Base-by-base conservation (phyloP, 129 eudicot genomes). In the Tagetes erecta region DNA sequence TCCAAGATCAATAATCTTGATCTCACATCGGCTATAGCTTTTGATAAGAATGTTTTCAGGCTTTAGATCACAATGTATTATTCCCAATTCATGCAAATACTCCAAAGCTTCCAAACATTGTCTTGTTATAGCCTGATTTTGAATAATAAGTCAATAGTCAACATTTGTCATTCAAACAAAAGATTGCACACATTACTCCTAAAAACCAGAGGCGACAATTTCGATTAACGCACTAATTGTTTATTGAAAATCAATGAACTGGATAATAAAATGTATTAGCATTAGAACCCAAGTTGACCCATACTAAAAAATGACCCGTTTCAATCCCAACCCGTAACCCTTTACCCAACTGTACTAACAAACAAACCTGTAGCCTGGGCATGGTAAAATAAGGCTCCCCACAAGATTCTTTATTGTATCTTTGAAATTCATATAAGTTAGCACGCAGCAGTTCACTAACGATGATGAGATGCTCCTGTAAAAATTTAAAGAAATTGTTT, bases 1-100 rank as follows among this genome's bases (percentile, higher is more conserved):
- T 62, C 99, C 99, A 57, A 95, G 96, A 86, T 95, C 99, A 59
- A 95, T 95, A 53, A 95, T 84, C 78, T 95, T 95, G 81, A 95
- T 87, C 87, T 95, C 96, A 36, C 96, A 95, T 77, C 88, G 91
- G 71, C 90, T 74, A 47, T 95, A 95, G 81, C 96, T 95, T 84
- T 91, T 95, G 78, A 95, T 87, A 31, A 95, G 88, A 67, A 95
- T 87, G 67, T 95, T 95, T 73, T 95, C 99, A 33, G 99, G 99
- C 78, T 95, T 95, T 50, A 95, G 78, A 86, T 95, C 99, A 79
- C 99, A 95, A 71, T 95, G 99, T 60, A 95, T 85, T 41, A 95
- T 85, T 72, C 99, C 99, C 76, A 95, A 52, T 53, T 72, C 77
- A 72, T 95, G 96, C 80, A 95, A 81, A 67, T 75, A 95, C 13